phyloP scores from a whole-genome alignment of 1,284 basidiomycete species.

The Marasmius oreades region DNA sequence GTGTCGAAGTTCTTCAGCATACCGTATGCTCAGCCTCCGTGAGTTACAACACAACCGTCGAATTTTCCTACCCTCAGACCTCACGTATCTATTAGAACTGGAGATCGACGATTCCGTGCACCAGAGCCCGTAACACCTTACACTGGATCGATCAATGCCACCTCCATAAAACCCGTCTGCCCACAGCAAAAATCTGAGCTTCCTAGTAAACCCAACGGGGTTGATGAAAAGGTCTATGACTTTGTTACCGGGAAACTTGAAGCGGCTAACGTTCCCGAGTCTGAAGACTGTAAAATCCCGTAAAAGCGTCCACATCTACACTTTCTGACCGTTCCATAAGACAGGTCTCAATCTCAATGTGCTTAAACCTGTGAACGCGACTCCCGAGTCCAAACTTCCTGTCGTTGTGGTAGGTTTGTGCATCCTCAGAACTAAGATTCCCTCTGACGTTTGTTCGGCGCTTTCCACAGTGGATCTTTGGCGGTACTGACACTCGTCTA shows the following conservation, averaged over 20 bases:
- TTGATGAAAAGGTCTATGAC: conserved; percentile 31
- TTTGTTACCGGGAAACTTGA: conserved; percentile 31
- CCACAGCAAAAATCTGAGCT: conserved; percentile 16
- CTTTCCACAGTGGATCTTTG: conserved; percentile 60
- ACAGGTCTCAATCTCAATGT: conserved; percentile 54
- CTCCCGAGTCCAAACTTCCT: conserved; percentile 41
- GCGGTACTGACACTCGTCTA: conserved; percentile 32
- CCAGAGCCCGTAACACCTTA: conserved; percentile 7
- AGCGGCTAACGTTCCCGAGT: conserved; percentile 29
- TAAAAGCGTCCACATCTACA: too few relatives aligned
- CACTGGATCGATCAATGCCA: conserved; percentile 7
- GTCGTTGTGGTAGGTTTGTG: conserved; percentile 45
- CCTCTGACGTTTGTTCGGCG: background rate
- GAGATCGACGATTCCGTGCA: conserved; percentile 12
- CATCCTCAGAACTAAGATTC: background rate
- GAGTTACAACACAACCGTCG: background rate
- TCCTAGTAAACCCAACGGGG: conserved; percentile 28
- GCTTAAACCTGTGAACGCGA: conserved; percentile 39
- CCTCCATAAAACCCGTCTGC: conserved; percentile 11
- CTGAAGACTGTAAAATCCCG: conserved; percentile 49
- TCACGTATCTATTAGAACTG: conserved; percentile 3
- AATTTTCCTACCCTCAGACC: background rate
- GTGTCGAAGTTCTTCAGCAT: conserved; percentile 14
- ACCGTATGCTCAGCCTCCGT: conserved; percentile 17
- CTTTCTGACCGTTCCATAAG: too few relatives aligned